These are phyloP conservation scores for Aegilops longissima DNA, from an alignment of 176 grass and related monocot species.

Conservation along the genomic window DNA sequence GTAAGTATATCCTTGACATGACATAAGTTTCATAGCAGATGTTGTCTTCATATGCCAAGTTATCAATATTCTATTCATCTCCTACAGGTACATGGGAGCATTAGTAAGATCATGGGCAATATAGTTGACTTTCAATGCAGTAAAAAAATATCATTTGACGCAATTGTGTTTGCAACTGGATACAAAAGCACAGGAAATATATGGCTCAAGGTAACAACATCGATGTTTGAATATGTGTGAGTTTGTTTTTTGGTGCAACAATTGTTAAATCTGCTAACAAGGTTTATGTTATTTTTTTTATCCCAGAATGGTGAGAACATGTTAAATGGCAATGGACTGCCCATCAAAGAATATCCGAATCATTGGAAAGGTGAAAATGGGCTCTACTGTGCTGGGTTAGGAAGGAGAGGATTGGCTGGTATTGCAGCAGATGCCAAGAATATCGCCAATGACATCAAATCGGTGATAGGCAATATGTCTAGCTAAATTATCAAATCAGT, in stretches of 20 bases:
- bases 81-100: not conserved
- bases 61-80: not conserved
- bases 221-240: not conserved
- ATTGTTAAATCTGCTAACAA: not conserved
- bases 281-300: not conserved
- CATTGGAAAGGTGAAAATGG: not conserved
- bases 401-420: not conserved
- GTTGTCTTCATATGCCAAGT: not conserved
- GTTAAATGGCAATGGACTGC: not conserved
- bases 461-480: not conserved
- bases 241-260: not conserved
- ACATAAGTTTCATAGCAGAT: not conserved
- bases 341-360: not conserved
- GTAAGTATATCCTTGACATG: not conserved
- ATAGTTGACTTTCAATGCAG: conserved; percentile 20
- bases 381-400: not conserved
- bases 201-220: conserved; percentile 22
- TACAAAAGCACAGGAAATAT: conserved; percentile 35
- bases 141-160: not conserved
- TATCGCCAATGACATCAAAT: not conserved
- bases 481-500: not conserved
- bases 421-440: not conserved
- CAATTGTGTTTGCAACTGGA: conserved; percentile 27
- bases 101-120: conserved; percentile 11
- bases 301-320: not conserved